These are phyloP conservation scores for Russula dissimulans DNA, from an alignment of 768 basidiomycete species.

Conservation along the genomic window DNA sequence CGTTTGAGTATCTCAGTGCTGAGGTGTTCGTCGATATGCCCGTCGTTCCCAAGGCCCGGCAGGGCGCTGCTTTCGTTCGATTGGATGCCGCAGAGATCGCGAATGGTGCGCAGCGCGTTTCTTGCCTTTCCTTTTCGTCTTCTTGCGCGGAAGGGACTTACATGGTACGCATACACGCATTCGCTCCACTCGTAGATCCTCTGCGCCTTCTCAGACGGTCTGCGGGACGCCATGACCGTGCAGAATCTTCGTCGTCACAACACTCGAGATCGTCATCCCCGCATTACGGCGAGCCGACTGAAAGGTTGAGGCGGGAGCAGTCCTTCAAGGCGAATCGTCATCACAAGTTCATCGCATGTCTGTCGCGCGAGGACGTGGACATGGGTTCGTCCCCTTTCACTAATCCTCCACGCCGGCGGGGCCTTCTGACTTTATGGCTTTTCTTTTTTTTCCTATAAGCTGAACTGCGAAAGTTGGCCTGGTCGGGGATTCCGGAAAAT, in stretches of 20 bases:
- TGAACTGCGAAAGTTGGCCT: slow-evolving; percentile 83
- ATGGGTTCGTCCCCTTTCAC: slow-evolving; percentile 42
- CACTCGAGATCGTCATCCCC: slow-evolving; percentile 15
- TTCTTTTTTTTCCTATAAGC: slow-evolving; percentile 30
- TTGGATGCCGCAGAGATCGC: slow-evolving; percentile 20
- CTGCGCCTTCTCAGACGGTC: slow-evolving; percentile 13
- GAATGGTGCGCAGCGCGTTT: slow-evolving; percentile 4
- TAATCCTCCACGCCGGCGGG: not conserved
- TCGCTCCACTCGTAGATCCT: slow-evolving; percentile 8
- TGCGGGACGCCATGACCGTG: not conserved
- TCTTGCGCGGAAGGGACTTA: not conserved
- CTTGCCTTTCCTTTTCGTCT: not conserved
- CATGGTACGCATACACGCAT: not conserved
- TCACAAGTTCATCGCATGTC: slow-evolving; percentile 74
- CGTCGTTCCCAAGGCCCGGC: not conserved
- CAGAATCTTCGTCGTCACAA: not conserved
- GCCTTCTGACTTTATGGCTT: not conserved
- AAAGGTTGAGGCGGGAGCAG: slow-evolving; percentile 59
- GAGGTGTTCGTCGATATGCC: slow-evolving; percentile 18
- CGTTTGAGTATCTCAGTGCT: slow-evolving; percentile 12
- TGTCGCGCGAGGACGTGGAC: slow-evolving; percentile 69
- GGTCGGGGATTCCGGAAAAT: slow-evolving; percentile 87
- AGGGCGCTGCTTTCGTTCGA: slow-evolving; percentile 8
- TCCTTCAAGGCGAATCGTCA: slow-evolving; percentile 73
- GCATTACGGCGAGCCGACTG: slow-evolving; percentile 1